These are phyloP conservation scores for Fusarium graminum DNA, from an alignment of 2,329 filamentous ascomycete species.

Conservation along the genomic window DNA sequence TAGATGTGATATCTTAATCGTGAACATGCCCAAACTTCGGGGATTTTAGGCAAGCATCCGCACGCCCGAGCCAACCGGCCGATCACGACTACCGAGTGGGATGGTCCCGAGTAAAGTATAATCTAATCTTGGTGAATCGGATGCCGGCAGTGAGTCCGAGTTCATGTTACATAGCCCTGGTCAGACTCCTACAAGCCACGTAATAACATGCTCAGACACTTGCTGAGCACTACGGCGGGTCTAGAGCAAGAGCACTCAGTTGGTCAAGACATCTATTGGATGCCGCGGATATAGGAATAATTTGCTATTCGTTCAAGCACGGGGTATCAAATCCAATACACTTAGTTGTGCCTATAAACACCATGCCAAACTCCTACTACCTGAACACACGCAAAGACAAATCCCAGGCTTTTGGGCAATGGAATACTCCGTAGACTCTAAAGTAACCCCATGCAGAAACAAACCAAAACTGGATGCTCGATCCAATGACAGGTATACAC, in stretches of 20 bases:
- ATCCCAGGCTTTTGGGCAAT: slow-evolving; percentile 22
- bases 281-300: neutral
- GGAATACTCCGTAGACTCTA: neutral
- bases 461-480: slow-evolving; percentile 5
- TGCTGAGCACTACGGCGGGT: neutral
- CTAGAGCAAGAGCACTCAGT: neutral
- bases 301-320: slow-evolving; percentile 33
- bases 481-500: slow-evolving; percentile 9
- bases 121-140: neutral
- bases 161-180: neutral
- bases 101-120: neutral
- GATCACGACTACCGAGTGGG: slow-evolving; percentile 1
- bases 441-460: slow-evolving; percentile 23
- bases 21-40: slow-evolving; percentile 1
- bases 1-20: slow-evolving; percentile 11
- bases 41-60: slow-evolving; percentile 2
- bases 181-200: neutral
- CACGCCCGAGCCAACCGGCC: neutral
- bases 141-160: neutral
- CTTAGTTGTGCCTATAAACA: slow-evolving; percentile 20
- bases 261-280: neutral
- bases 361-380: slow-evolving; percentile 32
- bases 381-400: slow-evolving; percentile 21
- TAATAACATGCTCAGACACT: neutral
- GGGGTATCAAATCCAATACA: slow-evolving; percentile 44